A percentile compares a stretch with the other conserved stretches of the same genome.
Evolutionary conservation across 352 stramenopile genomes (phyloP).

Genomic region (Halophytophthora batemanensis): DNA sequence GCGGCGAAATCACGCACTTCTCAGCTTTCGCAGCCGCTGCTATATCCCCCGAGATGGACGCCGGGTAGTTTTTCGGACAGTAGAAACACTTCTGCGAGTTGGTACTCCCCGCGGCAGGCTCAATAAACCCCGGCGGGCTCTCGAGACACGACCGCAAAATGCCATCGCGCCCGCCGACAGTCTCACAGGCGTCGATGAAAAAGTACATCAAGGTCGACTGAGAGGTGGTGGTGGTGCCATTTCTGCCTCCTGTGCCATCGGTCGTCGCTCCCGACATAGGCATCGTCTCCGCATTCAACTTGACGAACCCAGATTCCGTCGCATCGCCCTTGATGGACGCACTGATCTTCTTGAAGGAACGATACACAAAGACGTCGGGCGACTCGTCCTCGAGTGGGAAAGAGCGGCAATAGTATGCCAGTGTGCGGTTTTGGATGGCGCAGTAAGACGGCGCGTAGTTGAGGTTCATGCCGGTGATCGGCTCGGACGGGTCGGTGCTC

Average conservation of each 20-base stretch:
- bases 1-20: slow-evolving; percentile 20
- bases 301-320: not conserved
- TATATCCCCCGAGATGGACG: slow-evolving; percentile 13
- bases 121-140: slow-evolving; percentile 5
- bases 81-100: slow-evolving; percentile 31
- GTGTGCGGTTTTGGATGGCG: slow-evolving; percentile 46
- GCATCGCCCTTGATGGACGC: slow-evolving; percentile 10
- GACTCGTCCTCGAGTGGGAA: slow-evolving; percentile 40
- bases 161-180: slow-evolving; percentile 31
- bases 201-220: slow-evolving; percentile 28
- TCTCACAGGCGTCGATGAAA: slow-evolving; percentile 58
- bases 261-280: not conserved
- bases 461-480: not conserved
- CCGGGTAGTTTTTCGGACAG: slow-evolving; percentile 36
- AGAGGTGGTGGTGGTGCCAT: not conserved
- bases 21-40: slow-evolving; percentile 8
- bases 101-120: not conserved
- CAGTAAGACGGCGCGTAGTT: slow-evolving; percentile 32
- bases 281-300: not conserved
- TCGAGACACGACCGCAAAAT: slow-evolving; percentile 53
- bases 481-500: not conserved
- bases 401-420: slow-evolving; percentile 47
- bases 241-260: not conserved
- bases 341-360: slow-evolving; percentile 25
- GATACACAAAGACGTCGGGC: slow-evolving; percentile 33